These are phyloP conservation scores for Saccharomycopsis capsularis DNA, from an alignment of 805 yeast species.

Conservation along the genomic window DNA sequence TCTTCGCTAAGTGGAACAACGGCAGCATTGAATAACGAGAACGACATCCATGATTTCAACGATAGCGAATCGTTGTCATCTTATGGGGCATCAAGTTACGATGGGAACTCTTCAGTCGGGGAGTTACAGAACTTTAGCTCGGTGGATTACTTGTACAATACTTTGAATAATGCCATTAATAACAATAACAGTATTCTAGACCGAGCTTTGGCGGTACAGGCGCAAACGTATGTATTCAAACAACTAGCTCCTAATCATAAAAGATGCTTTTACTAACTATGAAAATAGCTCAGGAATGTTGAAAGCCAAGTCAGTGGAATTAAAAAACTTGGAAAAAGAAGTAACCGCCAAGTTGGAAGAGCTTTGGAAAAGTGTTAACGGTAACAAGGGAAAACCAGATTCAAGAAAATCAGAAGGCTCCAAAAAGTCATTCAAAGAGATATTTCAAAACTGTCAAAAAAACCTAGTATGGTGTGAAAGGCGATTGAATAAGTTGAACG, in stretches of 20 bases:
- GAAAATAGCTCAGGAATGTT: slow-evolving; percentile 16
- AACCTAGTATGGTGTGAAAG: slow-evolving; percentile 19
- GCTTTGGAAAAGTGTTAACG: slow-evolving; percentile 12
- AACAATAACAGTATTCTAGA: slow-evolving; percentile 18
- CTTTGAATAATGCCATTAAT: slow-evolving; percentile 14
- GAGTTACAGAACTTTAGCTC: slow-evolving; percentile 9
- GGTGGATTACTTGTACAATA: slow-evolving; percentile 16
- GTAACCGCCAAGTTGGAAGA: slow-evolving; percentile 9
- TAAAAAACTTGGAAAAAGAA: slow-evolving; percentile 14
- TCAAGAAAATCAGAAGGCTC: neutral
- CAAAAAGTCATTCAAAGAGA: slow-evolving; percentile 13
- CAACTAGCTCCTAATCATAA: neutral
- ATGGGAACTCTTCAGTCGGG: neutral
- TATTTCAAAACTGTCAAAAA: slow-evolving; percentile 11
- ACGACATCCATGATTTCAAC: too few species aligned
- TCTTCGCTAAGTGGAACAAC: too few species aligned
- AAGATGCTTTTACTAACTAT: neutral
- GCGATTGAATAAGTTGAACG: slow-evolving; percentile 6
- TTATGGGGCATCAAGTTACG: slow-evolving; percentile 5
- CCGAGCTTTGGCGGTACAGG: slow-evolving; percentile 18
- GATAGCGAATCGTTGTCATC: slow-evolving; percentile 18
- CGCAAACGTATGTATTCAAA: slow-evolving; percentile 14
- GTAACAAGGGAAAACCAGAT: slow-evolving; percentile 1
- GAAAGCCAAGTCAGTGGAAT: slow-evolving; percentile 21
- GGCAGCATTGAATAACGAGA: too few species aligned